These are phyloP conservation scores for Didymella pinodella DNA, from an alignment of 2,329 filamentous ascomycete species.

Conservation along the genomic window DNA sequence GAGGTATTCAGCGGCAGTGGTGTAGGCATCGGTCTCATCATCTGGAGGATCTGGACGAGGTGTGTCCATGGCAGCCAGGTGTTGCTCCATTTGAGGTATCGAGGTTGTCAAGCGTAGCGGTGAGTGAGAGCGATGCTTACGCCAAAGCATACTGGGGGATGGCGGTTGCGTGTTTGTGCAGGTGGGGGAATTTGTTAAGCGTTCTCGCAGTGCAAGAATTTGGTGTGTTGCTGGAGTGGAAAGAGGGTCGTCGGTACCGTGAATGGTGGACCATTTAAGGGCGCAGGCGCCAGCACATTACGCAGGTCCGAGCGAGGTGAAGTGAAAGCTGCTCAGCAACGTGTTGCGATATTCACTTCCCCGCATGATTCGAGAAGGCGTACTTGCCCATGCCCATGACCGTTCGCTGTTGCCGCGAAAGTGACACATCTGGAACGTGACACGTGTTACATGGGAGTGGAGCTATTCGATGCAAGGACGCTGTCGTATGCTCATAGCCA, in stretches of 20 bases:
- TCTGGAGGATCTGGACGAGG: neutral
- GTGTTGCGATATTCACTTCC: neutral
- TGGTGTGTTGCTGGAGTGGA: neutral
- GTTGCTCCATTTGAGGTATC: slow-evolving; percentile 5
- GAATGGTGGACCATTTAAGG: neutral
- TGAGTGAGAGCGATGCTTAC: slow-evolving; percentile 5
- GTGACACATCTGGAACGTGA: slow-evolving; percentile 6
- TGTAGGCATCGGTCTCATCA: neutral
- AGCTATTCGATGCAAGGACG: neutral
- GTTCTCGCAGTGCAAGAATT: neutral
- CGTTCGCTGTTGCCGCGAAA: slow-evolving; percentile 13
- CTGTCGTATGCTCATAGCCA: neutral
- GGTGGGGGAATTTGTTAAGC: neutral
- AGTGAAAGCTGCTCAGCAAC: slow-evolving; percentile 3
- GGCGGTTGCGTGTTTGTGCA: neutral
- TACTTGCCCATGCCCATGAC: neutral
- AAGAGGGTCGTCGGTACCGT: slow-evolving; percentile 12
- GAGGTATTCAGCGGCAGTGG: neutral
- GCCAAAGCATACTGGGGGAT: slow-evolving; percentile 8
- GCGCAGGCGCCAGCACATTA: neutral
- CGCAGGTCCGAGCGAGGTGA: slow-evolving; percentile 2
- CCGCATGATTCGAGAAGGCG: neutral
- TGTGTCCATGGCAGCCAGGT: slow-evolving; percentile 2
- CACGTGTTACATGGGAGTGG: slow-evolving; percentile 1
- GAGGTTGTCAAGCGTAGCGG: slow-evolving; percentile 2